A percentile compares a stretch with the other conserved stretches of the same genome.
Conservation (phyloP, 495 filamentous ascomycete genomes). For the Bryoglossum gracile region DNA sequence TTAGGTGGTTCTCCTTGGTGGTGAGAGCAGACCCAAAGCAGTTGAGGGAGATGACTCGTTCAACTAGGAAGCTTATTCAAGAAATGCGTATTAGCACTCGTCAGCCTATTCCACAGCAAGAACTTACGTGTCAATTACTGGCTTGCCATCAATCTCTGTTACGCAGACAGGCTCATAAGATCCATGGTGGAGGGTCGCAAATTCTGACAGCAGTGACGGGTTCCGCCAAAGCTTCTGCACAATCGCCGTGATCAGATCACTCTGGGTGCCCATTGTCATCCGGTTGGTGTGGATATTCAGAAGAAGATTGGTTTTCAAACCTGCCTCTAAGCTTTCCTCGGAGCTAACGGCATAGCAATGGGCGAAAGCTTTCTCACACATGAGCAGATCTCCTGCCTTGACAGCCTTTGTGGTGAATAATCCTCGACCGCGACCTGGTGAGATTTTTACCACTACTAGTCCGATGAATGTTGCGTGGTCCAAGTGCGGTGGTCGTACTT, state of each 20-base stretch:
- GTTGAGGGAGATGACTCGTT: slow-evolving; percentile 32
- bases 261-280: slow-evolving; percentile 26
- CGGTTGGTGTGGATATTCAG: slow-evolving; percentile 23
- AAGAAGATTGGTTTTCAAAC: slow-evolving; percentile 7
- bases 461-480: slow-evolving; percentile 42
- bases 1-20: slow-evolving; percentile 15
- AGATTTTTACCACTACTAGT: slow-evolving; percentile 23
- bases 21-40: slow-evolving; percentile 27
- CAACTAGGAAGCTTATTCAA: slow-evolving; percentile 31
- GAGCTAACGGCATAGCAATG: slow-evolving; percentile 22
- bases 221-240: slow-evolving; percentile 42
- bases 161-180: slow-evolving; percentile 26
- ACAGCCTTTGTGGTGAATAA: slow-evolving; percentile 44
- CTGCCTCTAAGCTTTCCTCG: neutral
- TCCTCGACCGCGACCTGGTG: slow-evolving; percentile 29
- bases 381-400: slow-evolving; percentile 44
- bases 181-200: slow-evolving; percentile 41
- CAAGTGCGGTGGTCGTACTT: slow-evolving; percentile 25
- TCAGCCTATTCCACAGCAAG: neutral
- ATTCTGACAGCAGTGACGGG: slow-evolving; percentile 33
- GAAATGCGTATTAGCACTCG: neutral
- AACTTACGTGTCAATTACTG: slow-evolving; percentile 28
- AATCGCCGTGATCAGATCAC: slow-evolving; percentile 33
- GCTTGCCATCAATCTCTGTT: slow-evolving; percentile 32
- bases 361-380: slow-evolving; percentile 51